Base-by-base conservation (phyloP, 257 asterid genomes). In the Rubia yunnanensis region DNA sequence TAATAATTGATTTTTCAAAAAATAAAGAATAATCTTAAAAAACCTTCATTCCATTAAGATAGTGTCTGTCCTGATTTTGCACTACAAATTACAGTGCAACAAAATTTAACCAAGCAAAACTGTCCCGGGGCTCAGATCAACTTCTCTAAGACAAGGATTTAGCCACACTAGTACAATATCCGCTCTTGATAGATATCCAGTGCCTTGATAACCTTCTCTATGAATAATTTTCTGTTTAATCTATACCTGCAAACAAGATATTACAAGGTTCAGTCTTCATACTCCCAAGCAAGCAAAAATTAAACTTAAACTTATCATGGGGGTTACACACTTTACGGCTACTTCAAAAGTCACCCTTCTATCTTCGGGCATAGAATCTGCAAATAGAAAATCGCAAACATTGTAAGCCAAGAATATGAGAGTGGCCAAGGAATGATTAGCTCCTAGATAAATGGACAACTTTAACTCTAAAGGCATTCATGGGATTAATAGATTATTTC, bases 261-360 rank as follows among this genome's bases (percentile, higher is more conserved):
- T 5, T 13, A 48, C 59, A 48, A 74, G 18, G 70, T 62, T 67
- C 34, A 58, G 71, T 63, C 56, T 52, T 31, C 46, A 41, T 48
- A 50, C 22, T 30, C 31, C 23, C 48, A 5, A 60, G 35, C 60
- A 30, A 65, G n/a, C n/a, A 58, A 58, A 30, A 52, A 30, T 35
- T 55, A 10, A 63, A 38, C 55, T 48, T 39, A 66, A 52, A 36
- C 28, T 23, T 69, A 28, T 57, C 46, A 31, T 20, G 68, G 35
- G 5, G 49, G 68, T 0, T 58, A 71, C 91, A 13, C 83, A 90
- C 96, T 82, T 94, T 64, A 94, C 81, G 63, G 97, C 92, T 32
- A 97, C 94, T 81, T 88, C 96, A 10, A 72, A 80, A 11, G 95
- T 85, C 17, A 94, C 80, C 82, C 95, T 89, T 81, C 85, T 80